These are phyloP conservation scores for Erodium moschatum DNA, from an alignment of 441 rosid species.

Conservation along the genomic window DNA sequence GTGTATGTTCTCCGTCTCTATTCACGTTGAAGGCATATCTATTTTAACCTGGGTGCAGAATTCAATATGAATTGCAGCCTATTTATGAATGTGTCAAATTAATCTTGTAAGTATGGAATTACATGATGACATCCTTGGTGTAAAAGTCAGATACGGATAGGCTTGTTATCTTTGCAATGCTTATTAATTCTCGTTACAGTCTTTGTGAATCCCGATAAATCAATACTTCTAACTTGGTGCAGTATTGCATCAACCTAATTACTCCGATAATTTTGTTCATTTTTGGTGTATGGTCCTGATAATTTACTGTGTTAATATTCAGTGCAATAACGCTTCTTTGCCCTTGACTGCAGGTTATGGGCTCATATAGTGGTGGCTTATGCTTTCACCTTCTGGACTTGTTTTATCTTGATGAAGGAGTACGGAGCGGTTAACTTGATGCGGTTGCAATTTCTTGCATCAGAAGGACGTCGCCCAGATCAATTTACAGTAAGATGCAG, in stretches of 20 bases:
- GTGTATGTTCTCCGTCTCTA: background rate
- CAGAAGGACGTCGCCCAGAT: slow-evolving; percentile 84
- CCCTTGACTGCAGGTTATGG: slow-evolving; percentile 51
- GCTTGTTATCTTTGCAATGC: background rate
- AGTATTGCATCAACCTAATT: slow-evolving; percentile 1
- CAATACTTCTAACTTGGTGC: background rate
- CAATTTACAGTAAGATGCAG: slow-evolving; percentile 63
- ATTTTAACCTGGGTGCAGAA: background rate
- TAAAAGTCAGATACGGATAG: background rate
- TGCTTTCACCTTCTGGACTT: slow-evolving; percentile 85
- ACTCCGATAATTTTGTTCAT: background rate
- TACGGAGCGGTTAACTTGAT: slow-evolving; percentile 64
- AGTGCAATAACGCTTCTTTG: slow-evolving; percentile 10
- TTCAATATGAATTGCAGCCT: background rate
- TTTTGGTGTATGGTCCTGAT: background rate
- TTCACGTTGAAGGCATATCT: background rate
- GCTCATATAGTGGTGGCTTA: slow-evolving; percentile 76
- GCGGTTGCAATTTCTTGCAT: slow-evolving; percentile 79
- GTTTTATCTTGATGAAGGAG: slow-evolving; percentile 65
- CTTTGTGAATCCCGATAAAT: background rate
- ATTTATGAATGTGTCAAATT: background rate
- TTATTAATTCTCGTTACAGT: background rate
- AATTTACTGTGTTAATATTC: background rate
- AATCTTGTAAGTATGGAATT: too few species aligned
- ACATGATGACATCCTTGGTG: background rate